These are phyloP conservation scores for Sophora flavescens DNA, from an alignment of 306 rosid species.

Conservation along the genomic window DNA sequence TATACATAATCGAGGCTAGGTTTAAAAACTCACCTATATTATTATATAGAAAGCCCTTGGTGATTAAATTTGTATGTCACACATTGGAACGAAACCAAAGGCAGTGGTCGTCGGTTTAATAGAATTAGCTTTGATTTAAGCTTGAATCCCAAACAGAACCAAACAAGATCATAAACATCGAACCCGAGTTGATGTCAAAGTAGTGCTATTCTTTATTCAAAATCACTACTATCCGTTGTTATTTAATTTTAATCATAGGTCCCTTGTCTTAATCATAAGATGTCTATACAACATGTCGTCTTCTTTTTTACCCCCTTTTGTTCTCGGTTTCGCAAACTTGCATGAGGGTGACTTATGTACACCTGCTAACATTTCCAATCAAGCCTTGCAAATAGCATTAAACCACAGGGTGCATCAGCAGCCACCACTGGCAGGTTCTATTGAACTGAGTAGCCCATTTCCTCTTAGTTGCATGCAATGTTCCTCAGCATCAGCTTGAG, in stretches of 20 bases:
- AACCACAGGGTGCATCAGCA: slow-evolving; percentile 50
- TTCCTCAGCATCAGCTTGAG: slow-evolving; percentile 91
- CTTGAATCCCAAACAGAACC: not conserved
- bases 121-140: not conserved
- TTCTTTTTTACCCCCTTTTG: not conserved
- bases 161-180: not conserved
- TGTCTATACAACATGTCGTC: slow-evolving; percentile 28
- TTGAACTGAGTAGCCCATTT: slow-evolving; percentile 83
- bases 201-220: slow-evolving; percentile 52
- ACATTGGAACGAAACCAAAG: not conserved
- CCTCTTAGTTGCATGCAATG: slow-evolving; percentile 96
- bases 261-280: slow-evolving; percentile 30
- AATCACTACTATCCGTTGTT: slow-evolving; percentile 43
- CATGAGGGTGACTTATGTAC: slow-evolving; percentile 50
- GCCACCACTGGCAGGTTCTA: slow-evolving; percentile 84
- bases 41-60: no score
- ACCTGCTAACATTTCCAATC: slow-evolving; percentile 39
- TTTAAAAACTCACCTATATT: no score
- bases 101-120: not conserved
- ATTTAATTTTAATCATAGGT: slow-evolving; percentile 19
- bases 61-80: no score
- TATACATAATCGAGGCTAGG: no score
- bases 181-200: not conserved
- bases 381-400: slow-evolving; percentile 20
- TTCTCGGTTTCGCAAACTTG: slow-evolving; percentile 7